Conservation (phyloP, 2,329 filamentous ascomycete genomes). For the Aspergillus latus region DNA sequence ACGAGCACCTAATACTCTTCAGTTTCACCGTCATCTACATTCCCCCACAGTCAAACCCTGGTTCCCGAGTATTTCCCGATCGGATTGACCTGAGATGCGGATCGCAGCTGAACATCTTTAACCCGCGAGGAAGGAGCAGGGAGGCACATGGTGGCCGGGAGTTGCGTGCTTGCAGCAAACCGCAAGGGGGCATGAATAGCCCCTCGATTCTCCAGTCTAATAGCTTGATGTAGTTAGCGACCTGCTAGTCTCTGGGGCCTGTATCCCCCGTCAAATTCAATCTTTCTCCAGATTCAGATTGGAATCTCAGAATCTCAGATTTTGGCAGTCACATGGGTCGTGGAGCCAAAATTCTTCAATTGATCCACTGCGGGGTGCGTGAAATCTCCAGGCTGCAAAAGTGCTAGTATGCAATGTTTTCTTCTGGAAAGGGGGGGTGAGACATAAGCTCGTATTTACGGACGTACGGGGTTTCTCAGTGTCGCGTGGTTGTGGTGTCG, state of each 20-base stretch:
- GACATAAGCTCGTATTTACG: not conserved
- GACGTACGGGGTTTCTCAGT: too few species aligned
- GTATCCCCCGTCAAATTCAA: not conserved
- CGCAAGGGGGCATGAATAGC: not conserved
- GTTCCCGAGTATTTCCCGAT: not conserved
- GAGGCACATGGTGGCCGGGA: not conserved
- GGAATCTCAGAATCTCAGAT: not conserved
- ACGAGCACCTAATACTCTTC: too few species aligned
- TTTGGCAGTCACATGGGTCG: not conserved
- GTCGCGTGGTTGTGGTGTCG: too few species aligned
- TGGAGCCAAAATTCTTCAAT: not conserved
- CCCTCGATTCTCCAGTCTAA: not conserved
- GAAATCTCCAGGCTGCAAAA: not conserved
- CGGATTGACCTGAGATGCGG: not conserved
- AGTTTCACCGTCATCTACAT: not conserved
- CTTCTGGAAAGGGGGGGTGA: not conserved
- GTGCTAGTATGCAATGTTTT: not conserved
- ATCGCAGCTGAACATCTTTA: not conserved
- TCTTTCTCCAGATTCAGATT: not conserved
- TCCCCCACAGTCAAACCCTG: not conserved
- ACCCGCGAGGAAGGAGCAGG: not conserved
- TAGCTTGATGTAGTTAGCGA: not conserved
- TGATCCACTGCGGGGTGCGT: constrained; percentile 2
- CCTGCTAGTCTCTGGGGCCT: not conserved
- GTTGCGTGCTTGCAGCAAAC: not conserved